Evolutionary conservation across 1,139 yeast genomes (phyloP), one percentile per base, ranked within the genome.

Genomic region (Schwanniomyces etchellsii): DNA sequence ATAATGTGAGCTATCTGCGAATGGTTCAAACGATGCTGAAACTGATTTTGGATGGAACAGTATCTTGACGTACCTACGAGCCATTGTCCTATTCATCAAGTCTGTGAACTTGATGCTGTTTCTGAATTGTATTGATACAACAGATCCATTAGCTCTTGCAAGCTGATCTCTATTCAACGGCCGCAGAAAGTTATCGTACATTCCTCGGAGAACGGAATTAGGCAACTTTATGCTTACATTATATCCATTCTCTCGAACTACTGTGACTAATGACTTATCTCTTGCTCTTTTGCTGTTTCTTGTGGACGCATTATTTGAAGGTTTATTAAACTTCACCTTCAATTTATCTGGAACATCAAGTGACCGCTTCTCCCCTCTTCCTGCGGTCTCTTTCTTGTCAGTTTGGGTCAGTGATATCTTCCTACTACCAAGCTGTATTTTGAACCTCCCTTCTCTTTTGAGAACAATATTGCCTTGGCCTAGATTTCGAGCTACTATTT

Each of bases 401-500:
- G 28, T 28, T 11, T 37, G 18, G 32, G 7, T 7, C n/a, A 7
- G 21, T n/a, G 7, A 7, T 7, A 18, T 18, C 21, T 52, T 50
- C 20, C 52, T 45, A 1, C 55, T 43, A 3, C 53, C 47, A 34
- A 67, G 50, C 37, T 61, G 72, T 29, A 68, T 64, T 44, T 61
- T 66, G 42, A 67, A 66, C 31, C 74, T 45, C 1, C 71, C 72
- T 42, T 67, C 71, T 34, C 74, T 47, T 32, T 50, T 58, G 5
- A 68, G 48, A 18, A 66, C 57, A 5, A 77, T 51, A 31, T 57
- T 60, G 3, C 77, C 77, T 11, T 64, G 57, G 2, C 71, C 77
- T 18, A 62, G 36, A 33, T 70, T 51, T 41, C 68, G 72, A 1
- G 83, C 82, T 3, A 74, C 75, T 23, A 89, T 60, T 44, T 75